Percentiles rank a stretch among this genome's conserved stretches.
These are phyloP conservation scores for Colletotrichum spinosum DNA, from an alignment of 2,329 filamentous ascomycete species.

Conservation along the genomic window DNA sequence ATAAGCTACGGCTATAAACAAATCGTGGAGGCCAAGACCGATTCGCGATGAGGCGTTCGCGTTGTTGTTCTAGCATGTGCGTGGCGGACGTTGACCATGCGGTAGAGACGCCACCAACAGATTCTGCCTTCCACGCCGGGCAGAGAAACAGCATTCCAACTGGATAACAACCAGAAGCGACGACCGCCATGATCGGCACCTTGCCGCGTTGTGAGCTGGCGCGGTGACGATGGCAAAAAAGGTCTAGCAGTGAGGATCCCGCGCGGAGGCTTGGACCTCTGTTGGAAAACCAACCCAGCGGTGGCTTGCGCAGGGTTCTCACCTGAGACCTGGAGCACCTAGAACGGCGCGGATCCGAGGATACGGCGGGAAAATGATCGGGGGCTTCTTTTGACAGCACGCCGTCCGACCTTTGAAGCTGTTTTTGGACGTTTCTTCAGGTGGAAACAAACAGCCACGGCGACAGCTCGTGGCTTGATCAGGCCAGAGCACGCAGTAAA, in stretches of 20 bases:
- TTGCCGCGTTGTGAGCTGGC: constrained; percentile 8
- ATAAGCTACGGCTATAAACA: constrained; percentile 9
- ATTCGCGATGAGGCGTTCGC: not conserved
- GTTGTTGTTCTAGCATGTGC: constrained; percentile 8
- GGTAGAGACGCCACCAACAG: constrained; percentile 18
- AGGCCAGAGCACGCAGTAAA: not conserved
- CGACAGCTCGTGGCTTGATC: constrained; percentile 15
- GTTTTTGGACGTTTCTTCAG: constrained; percentile 24
- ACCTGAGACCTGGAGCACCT: constrained; percentile 31
- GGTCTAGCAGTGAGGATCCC: constrained; percentile 16
- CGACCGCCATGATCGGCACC: constrained; percentile 19
- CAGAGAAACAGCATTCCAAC: not conserved
- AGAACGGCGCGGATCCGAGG: constrained; percentile 6
- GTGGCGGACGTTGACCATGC: constrained; percentile 6
- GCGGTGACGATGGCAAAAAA: constrained; percentile 7
- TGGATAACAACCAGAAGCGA: not conserved
- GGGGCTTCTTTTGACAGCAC: constrained; percentile 31
- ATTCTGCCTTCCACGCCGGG: not conserved
- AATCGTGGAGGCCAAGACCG: constrained; percentile 5
- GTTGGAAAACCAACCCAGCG: constrained; percentile 16
- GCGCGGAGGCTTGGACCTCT: constrained; percentile 4
- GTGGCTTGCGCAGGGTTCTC: constrained; percentile 30
- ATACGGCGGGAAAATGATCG: constrained; percentile 6
- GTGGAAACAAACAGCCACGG: constrained; percentile 7
- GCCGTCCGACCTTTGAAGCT: not conserved